Evolutionary conservation across 2,329 filamentous ascomycete genomes (phyloP), one percentile per base, ranked within the genome.

Genomic region (Mycosphaerelloides madeirae): DNA sequence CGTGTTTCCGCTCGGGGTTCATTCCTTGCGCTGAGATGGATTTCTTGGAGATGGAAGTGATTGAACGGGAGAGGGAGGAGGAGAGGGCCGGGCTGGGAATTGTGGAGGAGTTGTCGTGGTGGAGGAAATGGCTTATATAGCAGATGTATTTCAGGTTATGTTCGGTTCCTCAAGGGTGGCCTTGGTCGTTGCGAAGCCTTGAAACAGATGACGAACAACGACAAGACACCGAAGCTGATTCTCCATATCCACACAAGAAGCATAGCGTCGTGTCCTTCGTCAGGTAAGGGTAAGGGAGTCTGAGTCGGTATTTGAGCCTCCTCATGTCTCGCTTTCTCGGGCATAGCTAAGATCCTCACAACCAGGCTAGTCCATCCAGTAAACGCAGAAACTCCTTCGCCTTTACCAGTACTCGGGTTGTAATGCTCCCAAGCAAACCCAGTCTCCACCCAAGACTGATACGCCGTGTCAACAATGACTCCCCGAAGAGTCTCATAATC

Each of bases 351-450:
- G 56, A 97, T 86, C 73, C 94, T 95, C 38, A 96, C 89, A 38
- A 95, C 87, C 67, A 96, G 72, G 65, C 87, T 94, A 12, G 91
- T 96, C 91, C 91, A 97, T 39, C 91, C 91, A 0, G 90, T 95
- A 64, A 96, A 97, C 67, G 95, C 89, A 72, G 95, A 87, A 3
- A 88, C 96, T 32, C 91, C 78, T 72, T 95, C 89, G 14, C 91
- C 91, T 41, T 79, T 78, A 37, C 91, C 91, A 3, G 86, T 94
- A 58, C 94, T 87, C 0, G 89, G 87, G 64, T 94, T 87, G 68
- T 96, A 97, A 69, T 96, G 91, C 68, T 97, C 91, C 90, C 90
- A 97, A 0, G 90, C 90, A 64, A 95, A 96, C 16, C 90, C 89
- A 0, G 91, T 96, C 61, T 85, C 79, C 63, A 83, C 75, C 90